Evolutionary conservation across 1,284 basidiomycete genomes (phyloP), one percentile per base, ranked within the genome.

Genomic region (Puccinia hordei): DNA sequence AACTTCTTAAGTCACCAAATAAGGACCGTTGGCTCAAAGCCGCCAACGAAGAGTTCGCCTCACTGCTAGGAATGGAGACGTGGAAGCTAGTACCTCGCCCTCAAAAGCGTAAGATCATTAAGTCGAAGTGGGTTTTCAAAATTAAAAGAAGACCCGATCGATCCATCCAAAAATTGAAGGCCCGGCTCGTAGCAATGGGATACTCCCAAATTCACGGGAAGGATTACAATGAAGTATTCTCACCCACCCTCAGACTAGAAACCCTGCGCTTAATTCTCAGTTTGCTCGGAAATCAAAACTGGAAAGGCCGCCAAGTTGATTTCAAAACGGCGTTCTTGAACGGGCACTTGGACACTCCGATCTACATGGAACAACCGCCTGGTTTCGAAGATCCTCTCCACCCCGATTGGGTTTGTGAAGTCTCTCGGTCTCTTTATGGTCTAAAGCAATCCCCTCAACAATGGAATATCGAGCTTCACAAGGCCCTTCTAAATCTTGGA

Each of bases 11-110:
- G 9, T 61, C 59, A 12, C 59, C 59, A 19, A 15, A 61, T 22
- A 61, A 61, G 8, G 15, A 61, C n/a, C 27, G 35, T 27, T 61
- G 59, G 59, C 59, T 61, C n/a, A 61, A 61, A 8, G 59, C 38
- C 6, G 38, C 38, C 6, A 12, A 41, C 6, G 38, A 41, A 6
- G 38, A 41, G 38, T 41, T 41, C 59, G 35, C 35, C 3, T 24
- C 55, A 4, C 15, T 59, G n/a, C 9, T 59, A 9, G 55, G 55
- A 24, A 59, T 59, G 55, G 15, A 61, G 59, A 61, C 59, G 13
- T 61, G 59, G 59, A 15, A n/a, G 15, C 59, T 61, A 2, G 59
- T 61, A 13, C 59, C 59, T 2, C 10, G 59, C 1, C 59, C 59
- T 61, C 15, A 12, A n/a, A 15, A n/a, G n/a, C 59, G 59, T 1